Conservation (phyloP, 306 rosid species). For the Inga leiocalycina region DNA sequence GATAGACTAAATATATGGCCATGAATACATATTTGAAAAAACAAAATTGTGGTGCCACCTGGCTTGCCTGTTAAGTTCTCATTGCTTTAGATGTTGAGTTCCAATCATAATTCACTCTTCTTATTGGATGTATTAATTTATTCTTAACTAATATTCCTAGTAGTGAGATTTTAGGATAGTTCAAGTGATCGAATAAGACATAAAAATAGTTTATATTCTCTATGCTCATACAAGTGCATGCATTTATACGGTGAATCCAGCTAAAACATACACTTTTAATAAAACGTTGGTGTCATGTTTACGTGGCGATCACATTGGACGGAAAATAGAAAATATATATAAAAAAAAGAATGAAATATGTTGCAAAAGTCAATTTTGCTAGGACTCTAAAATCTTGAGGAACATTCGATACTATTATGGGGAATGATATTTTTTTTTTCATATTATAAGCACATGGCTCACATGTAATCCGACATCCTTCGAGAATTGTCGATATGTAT, state of each 20-base stretch:
- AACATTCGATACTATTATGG: not conserved
- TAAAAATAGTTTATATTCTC: not conserved
- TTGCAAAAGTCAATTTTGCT: not conserved
- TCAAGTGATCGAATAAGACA: not conserved
- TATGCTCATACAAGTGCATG: not conserved
- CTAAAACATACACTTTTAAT: not conserved
- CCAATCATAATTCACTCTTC: not conserved
- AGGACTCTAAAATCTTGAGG: not conserved
- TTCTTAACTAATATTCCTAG: not conserved
- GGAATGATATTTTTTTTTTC: not conserved
- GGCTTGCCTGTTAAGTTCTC: not conserved
- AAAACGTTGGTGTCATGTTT: not conserved
- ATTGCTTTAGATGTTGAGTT: not conserved
- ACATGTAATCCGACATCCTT: not conserved
- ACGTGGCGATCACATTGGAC: constrained; percentile 5
- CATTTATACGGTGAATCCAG: not conserved
- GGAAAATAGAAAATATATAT: not conserved
- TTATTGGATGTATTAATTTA: too few species aligned
- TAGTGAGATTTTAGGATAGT: not conserved
- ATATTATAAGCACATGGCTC: not conserved
- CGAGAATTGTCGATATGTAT: not conserved
- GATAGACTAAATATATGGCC: not conserved
- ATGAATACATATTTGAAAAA: not conserved
- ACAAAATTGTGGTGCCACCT: not conserved
- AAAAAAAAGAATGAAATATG: not conserved